Evolutionary conservation across 140 eudicot genomes (phyloP), one percentile per base, ranked within the genome.

Genomic region (Oenanthe javanica): DNA sequence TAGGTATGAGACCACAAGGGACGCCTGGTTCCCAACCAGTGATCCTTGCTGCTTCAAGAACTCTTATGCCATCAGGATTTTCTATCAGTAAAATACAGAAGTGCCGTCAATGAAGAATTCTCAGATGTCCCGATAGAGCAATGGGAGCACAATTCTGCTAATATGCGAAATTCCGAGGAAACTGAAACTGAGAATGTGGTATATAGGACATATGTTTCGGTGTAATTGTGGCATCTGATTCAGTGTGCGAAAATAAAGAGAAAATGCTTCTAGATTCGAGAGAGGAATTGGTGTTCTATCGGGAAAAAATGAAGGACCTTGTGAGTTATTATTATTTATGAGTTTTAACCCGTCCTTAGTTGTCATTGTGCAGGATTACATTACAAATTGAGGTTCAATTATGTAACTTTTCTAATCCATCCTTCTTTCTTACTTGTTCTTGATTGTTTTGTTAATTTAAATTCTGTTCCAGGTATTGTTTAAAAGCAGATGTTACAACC

Each of bases 401-500:
- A 23, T 74, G 31, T 46, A n/a, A 1, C 1, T 11, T 75, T 61
- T 46, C 12, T 19, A 46, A 14, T 61, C 21, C 82, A 25, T 38
- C 19, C 13, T 81, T 79, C 46, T 77, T 18, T 46, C n/a, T 84
- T 47, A 12, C 9, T 1, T 81, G 46, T 69, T 46, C 64, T 47
- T 79, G 14, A 51, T 79, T 43, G 18, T 36, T 75, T 4, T 50
- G 16, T 48, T n/a, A 1, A 23, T 49, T 45, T 27, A 48, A 25
- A 75, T 11, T 69, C 80, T 38, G 15, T 49, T 46, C 80, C 87
- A 94, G 99, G 97, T 94, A 54, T 81, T 94, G 81, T 94, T 92
- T 87, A 94, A 92, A 89, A 94, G 99, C 87, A 89, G 96, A 86
- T 90, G 97, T 84, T 97, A 94, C 79, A 94, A 94, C 85, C 96